phyloP scores from a whole-genome alignment of 2,329 filamentous ascomycete species.

The Phoma sp. region DNA sequence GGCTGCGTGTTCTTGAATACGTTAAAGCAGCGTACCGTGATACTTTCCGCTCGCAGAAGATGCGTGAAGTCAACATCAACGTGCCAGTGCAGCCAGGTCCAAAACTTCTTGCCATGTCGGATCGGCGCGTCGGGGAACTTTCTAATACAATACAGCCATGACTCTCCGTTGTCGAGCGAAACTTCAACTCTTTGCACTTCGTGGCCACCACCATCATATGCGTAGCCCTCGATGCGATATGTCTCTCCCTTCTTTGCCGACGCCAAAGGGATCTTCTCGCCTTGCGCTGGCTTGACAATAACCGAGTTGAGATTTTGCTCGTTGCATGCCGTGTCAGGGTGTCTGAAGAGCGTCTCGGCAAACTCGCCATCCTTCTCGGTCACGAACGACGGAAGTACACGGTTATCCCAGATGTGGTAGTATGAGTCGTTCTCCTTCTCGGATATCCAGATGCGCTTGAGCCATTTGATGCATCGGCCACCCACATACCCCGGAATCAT shows the following conservation, averaged over 20 bases:
- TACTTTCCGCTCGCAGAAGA: slow-evolving; percentile 51
- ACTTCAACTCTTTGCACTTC: slow-evolving; percentile 60
- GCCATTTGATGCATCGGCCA: slow-evolving; percentile 61
- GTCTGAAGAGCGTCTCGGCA: slow-evolving; percentile 55
- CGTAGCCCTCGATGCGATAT: slow-evolving; percentile 60
- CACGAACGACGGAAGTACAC: slow-evolving; percentile 59
- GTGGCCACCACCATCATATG: slow-evolving; percentile 57
- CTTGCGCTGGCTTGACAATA: slow-evolving; percentile 54
- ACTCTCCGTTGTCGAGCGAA: slow-evolving; percentile 56
- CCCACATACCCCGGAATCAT: slow-evolving; percentile 59
- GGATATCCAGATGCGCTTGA: slow-evolving; percentile 58
- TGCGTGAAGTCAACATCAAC: slow-evolving; percentile 56
- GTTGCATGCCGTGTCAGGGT: slow-evolving; percentile 55
- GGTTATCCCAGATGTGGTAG: slow-evolving; percentile 64
- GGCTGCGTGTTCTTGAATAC: slow-evolving; percentile 61
- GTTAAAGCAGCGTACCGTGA: slow-evolving; percentile 57
- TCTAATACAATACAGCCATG: slow-evolving; percentile 59
- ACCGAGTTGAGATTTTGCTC: slow-evolving; percentile 61
- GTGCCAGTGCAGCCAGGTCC: slow-evolving; percentile 62
- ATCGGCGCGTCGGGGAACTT: slow-evolving; percentile 58
- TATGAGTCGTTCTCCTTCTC: slow-evolving; percentile 57
- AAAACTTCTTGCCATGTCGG: slow-evolving; percentile 61
- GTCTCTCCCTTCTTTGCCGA: slow-evolving; percentile 48
- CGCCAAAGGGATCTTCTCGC: slow-evolving; percentile 50
- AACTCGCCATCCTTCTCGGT: slow-evolving; percentile 58